Conservation (phyloP, 148 eudicot genomes). For the Silene uniflora region DNA sequence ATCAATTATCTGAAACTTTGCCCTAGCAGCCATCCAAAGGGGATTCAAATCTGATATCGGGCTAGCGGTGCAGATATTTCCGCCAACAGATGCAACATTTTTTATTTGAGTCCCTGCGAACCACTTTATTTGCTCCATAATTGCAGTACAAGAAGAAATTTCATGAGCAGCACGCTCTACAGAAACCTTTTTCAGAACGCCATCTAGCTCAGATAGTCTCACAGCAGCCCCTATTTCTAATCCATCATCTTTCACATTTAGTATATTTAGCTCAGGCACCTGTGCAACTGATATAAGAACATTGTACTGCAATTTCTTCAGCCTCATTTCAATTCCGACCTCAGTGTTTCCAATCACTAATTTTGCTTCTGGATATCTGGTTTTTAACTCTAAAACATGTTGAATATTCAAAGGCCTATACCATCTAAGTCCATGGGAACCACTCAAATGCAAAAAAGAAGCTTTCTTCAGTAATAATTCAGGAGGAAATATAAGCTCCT, state of each 20-base stretch:
- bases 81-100: slow-evolving; percentile 97
- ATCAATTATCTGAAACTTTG: slow-evolving; percentile 70
- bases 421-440: slow-evolving; percentile 82
- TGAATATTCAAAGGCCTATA: slow-evolving; percentile 65
- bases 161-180: slow-evolving; percentile 55
- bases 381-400: slow-evolving; percentile 78
- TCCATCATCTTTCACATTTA: slow-evolving; percentile 66
- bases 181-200: slow-evolving; percentile 38
- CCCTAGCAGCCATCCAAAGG: slow-evolving; percentile 94
- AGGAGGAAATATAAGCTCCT: slow-evolving; percentile 94
- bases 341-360: slow-evolving; percentile 86
- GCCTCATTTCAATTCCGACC: slow-evolving; percentile 91
- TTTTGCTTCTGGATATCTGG: slow-evolving; percentile 71
- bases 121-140: slow-evolving; percentile 91
- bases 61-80: slow-evolving; percentile 95
- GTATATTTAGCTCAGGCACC: slow-evolving; percentile 73
- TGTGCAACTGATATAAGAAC: slow-evolving; percentile 65
- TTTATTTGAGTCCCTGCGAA: slow-evolving; percentile 97
- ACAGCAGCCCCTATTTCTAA: slow-evolving; percentile 94
- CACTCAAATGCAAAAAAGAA: slow-evolving; percentile 54
- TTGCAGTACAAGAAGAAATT: slow-evolving; percentile 72
- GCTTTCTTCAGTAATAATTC: slow-evolving; percentile 61
- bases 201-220: slow-evolving; percentile 64
- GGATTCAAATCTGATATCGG: slow-evolving; percentile 99
- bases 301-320: slow-evolving; percentile 70